Evolutionary conservation across 441 rosid genomes (phyloP), one percentile per base, ranked within the genome.

Genomic region (Macaranga tanarius): DNA sequence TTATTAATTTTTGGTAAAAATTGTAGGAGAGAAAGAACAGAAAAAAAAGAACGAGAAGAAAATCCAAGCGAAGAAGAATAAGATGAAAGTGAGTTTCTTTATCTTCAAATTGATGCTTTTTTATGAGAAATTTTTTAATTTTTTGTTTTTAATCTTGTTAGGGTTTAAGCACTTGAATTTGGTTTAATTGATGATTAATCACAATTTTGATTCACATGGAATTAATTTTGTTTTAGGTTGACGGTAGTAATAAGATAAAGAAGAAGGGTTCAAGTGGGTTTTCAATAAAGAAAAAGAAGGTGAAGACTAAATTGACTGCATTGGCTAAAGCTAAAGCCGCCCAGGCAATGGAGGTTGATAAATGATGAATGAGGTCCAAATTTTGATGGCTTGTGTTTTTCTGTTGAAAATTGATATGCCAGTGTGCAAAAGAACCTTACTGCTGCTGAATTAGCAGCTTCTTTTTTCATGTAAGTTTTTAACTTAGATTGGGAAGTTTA

Each of bases 271-370:
- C 71, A 19, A 81, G 88, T 77, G 93, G 97, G 55, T 95, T 95
- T 81, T 85, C 75, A 70, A 93, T 95, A 11, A 95, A 92, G 75
- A 95, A 91, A 87, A 90, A 88, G 77, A 95, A 88, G 71, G 65
- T 89, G 80, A 95, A 91, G 91, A 91, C 99, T 61, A 92, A 87
- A 75, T 56, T 92, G 67, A 87, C 89, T 62, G 89, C 93, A 61
- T 60, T 81, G 61, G 85, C 89, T 8, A 92, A 89, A 81, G 98
- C 98, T 65, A 91, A 91, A 82, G 98, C 85, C 69, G 89, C 87
- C 10, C 98, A 89, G 75, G 99, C 96, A 4, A 92, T 95, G 99
- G 98, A 95, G 87, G 84, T 95, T 5, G 93, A 90, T 77, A 79
- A 72, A 19, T 74, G 73, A 77, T 50, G 65, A 72, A 13, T 74